Evolutionary conservation across 2,329 filamentous ascomycete species (phyloP).

Genomic region (Penicillium sp.): DNA sequence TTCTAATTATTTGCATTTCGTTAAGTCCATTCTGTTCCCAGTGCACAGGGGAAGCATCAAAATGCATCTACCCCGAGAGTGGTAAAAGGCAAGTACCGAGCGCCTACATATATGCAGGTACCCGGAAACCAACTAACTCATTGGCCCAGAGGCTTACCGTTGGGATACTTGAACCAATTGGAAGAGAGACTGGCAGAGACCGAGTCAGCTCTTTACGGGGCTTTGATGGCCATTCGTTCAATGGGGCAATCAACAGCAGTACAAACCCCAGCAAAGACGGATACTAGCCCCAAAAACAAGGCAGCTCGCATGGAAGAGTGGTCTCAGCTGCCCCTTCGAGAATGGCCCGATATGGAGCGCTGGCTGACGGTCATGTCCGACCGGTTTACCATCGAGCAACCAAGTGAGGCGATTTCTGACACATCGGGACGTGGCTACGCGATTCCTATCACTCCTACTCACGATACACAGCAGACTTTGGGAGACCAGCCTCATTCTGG

Average conservation of each 20-base stretch:
- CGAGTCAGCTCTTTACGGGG: slow-evolving; percentile 23
- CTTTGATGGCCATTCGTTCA: slow-evolving; percentile 16
- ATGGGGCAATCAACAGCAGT: slow-evolving; percentile 8
- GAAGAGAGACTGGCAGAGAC: slow-evolving; percentile 23
- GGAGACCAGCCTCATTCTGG: slow-evolving; percentile 1
- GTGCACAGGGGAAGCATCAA: slow-evolving; percentile 17
- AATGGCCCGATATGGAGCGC: slow-evolving; percentile 17
- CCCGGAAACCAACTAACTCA: slow-evolving; percentile 3
- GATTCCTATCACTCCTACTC: background rate
- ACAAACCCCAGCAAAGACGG: slow-evolving; percentile 8
- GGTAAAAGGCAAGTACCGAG: slow-evolving; percentile 18
- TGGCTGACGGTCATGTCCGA: slow-evolving; percentile 19
- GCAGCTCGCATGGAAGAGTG: slow-evolving; percentile 23
- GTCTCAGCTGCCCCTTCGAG: slow-evolving; percentile 20
- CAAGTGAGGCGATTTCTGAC: background rate
- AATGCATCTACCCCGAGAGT: slow-evolving; percentile 23
- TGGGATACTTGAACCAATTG: slow-evolving; percentile 25
- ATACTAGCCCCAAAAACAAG: slow-evolving; percentile 14
- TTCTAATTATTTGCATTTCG: background rate
- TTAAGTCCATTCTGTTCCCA: slow-evolving; percentile 22
- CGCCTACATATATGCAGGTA: background rate
- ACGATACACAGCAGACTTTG: background rate
- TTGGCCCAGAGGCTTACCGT: slow-evolving; percentile 18
- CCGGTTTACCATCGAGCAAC: slow-evolving; percentile 13
- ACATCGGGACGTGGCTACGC: background rate